phyloP scores from a whole-genome alignment of 305 asterid genomes.

The Withania somnifera region DNA sequence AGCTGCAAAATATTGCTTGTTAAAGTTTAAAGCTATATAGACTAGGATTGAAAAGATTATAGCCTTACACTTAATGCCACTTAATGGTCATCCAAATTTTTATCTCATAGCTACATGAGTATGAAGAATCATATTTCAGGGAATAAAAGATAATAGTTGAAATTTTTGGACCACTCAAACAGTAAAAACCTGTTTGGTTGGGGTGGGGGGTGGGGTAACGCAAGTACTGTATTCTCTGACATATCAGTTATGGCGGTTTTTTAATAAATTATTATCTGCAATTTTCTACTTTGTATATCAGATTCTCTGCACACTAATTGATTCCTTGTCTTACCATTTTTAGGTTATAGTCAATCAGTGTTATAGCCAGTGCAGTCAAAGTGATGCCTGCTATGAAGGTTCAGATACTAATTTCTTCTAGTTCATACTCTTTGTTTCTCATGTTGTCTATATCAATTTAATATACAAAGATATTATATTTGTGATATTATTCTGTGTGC shows the following conservation, averaged over 20 bases:
- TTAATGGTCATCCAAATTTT: neutral
- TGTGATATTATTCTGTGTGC: neutral
- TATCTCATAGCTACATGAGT: neutral
- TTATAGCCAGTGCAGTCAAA: neutral
- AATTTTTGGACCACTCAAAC: too few relatives aligned
- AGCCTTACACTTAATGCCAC: neutral
- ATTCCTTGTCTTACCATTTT: neutral
- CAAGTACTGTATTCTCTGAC: too few relatives aligned
- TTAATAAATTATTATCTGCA: neutral
- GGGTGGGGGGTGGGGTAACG: too few relatives aligned
- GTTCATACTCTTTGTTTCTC: neutral
- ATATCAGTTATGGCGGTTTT: neutral
- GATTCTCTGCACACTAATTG: neutral
- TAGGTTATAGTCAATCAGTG: constrained; percentile 1
- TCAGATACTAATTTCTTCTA: neutral
- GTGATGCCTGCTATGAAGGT: constrained; percentile 8
- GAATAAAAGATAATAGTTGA: neutral
- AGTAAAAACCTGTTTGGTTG: too few relatives aligned
- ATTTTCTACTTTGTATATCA: neutral
- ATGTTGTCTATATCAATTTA: neutral
- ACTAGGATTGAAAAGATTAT: neutral
- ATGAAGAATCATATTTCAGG: neutral
- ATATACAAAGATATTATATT: neutral
- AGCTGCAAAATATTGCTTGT: neutral
- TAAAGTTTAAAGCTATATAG: neutral